A percentile compares a stretch with the other conserved stretches of the same genome.
phyloP scores from a whole-genome alignment of 768 basidiomycete genomes.

The Cyclocybe aegerita region DNA sequence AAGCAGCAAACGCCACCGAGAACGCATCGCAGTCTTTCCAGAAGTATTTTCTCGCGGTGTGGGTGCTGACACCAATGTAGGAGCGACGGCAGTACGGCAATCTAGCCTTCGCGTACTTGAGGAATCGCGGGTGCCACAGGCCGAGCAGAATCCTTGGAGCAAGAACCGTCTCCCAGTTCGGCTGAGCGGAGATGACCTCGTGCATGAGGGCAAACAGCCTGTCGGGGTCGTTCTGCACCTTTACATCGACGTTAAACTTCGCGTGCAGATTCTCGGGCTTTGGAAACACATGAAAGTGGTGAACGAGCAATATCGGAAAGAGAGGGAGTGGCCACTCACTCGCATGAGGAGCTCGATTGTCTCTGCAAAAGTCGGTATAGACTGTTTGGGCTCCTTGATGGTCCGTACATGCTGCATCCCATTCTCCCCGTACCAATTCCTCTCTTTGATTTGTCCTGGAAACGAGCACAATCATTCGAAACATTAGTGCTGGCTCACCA shows the following conservation, averaged over 20 bases:
- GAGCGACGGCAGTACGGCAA: slow-evolving; percentile 84
- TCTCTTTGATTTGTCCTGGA: slow-evolving; percentile 67
- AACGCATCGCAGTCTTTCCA: slow-evolving; percentile 88
- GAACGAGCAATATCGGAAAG: not conserved
- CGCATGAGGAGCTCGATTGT: slow-evolving; percentile 78
- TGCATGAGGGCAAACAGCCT: slow-evolving; percentile 83
- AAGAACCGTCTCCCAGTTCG: slow-evolving; percentile 70
- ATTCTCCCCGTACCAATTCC: slow-evolving; percentile 67
- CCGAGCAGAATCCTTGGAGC: slow-evolving; percentile 82
- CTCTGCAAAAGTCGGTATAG: slow-evolving; percentile 89
- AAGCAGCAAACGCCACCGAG: slow-evolving; percentile 73
- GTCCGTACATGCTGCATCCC: slow-evolving; percentile 82
- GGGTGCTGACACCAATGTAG: slow-evolving; percentile 76
- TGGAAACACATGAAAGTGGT: not conserved
- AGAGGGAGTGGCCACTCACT: slow-evolving; percentile 36
- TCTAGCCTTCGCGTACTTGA: slow-evolving; percentile 68
- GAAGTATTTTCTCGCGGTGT: slow-evolving; percentile 81
- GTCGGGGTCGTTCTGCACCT: slow-evolving; percentile 88
- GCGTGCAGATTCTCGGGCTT: slow-evolving; percentile 76
- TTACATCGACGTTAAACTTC: slow-evolving; percentile 89
- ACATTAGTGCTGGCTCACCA: not conserved
- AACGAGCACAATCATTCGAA: not conserved
- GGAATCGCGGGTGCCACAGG: slow-evolving; percentile 90
- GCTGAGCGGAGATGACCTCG: slow-evolving; percentile 57
- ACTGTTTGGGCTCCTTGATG: slow-evolving; percentile 73